Evolutionary conservation across 495 filamentous ascomycete species (phyloP).

Genomic region (Cercophora samala): DNA sequence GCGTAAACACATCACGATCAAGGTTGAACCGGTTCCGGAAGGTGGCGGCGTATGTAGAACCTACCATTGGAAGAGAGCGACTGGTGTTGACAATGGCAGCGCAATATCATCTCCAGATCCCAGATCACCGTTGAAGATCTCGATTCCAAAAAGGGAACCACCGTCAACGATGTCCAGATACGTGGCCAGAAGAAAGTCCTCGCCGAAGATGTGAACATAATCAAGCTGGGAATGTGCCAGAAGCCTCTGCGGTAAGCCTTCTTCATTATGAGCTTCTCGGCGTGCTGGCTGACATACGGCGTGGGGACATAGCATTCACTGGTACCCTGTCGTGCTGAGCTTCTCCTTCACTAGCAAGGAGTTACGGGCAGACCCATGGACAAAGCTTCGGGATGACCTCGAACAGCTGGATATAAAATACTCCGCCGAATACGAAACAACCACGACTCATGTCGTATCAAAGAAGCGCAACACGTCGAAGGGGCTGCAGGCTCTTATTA

Average conservation of each 20-base stretch:
- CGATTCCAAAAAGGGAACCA: slow-evolving; percentile 74
- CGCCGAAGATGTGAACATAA: slow-evolving; percentile 54
- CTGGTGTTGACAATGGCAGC: slow-evolving; percentile 34
- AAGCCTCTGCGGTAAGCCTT: slow-evolving; percentile 39
- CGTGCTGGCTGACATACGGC: background rate
- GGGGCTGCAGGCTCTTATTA: slow-evolving; percentile 81
- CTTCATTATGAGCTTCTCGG: background rate
- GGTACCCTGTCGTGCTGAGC: slow-evolving; percentile 76
- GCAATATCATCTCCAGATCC: slow-evolving; percentile 60
- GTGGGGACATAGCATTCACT: slow-evolving; percentile 52
- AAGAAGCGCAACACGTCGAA: slow-evolving; percentile 87
- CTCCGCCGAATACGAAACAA: slow-evolving; percentile 62
- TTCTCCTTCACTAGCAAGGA: slow-evolving; percentile 79
- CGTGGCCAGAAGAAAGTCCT: slow-evolving; percentile 53
- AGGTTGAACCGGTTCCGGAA: slow-evolving; percentile 60
- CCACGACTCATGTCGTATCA: slow-evolving; percentile 84
- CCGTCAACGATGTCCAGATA: slow-evolving; percentile 67
- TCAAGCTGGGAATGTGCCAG: slow-evolving; percentile 64
- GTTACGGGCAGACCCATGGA: slow-evolving; percentile 63
- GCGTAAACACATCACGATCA: slow-evolving; percentile 80
- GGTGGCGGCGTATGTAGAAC: slow-evolving; percentile 63
- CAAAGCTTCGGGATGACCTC: slow-evolving; percentile 60
- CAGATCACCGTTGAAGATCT: slow-evolving; percentile 63
- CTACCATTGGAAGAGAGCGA: background rate
- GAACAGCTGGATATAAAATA: slow-evolving; percentile 87